phyloP scores from a whole-genome alignment of 495 filamentous ascomycete species.

The Aspergillus conjunctus region DNA sequence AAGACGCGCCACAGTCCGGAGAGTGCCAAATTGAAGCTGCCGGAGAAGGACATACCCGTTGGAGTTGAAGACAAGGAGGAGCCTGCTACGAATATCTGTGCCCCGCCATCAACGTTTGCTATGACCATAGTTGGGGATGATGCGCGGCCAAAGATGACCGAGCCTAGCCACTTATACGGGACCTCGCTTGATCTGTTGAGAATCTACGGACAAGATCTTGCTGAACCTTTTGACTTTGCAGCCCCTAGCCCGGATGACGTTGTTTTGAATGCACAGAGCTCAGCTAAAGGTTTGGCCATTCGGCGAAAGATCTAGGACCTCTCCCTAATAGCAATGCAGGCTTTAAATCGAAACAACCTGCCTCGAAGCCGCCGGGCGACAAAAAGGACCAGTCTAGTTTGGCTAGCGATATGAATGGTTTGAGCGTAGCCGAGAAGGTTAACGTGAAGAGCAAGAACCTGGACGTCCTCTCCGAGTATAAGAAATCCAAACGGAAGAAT shows the following conservation, averaged over 20 bases:
- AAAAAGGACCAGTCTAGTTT: constrained; percentile 46
- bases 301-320: constrained; percentile 44
- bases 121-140: constrained; percentile 60
- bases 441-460: constrained; percentile 83
- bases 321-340: constrained; percentile 48
- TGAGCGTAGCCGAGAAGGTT: constrained; percentile 69
- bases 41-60: constrained; percentile 8
- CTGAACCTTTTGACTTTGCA: constrained; percentile 70
- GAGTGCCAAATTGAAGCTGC: constrained; percentile 5
- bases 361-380: constrained; percentile 41
- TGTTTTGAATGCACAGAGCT: constrained; percentile 78
- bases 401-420: constrained; percentile 53
- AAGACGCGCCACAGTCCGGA: constrained; percentile 15
- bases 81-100: constrained; percentile 33
- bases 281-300: constrained; percentile 75
- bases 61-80: constrained; percentile 21
- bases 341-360: constrained; percentile 51
- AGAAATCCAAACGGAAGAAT: constrained; percentile 73
- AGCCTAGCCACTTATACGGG: constrained; percentile 44
- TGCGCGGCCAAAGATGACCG: constrained; percentile 33
- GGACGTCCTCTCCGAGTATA: constrained; percentile 80
- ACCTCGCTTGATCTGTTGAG: constrained; percentile 53
- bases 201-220: constrained; percentile 48
- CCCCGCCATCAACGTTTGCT: constrained; percentile 68
- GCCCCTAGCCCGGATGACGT: constrained; percentile 94